These are phyloP conservation scores for Lathyrus sativus DNA, from an alignment of 306 rosid genomes.

Conservation along the genomic window DNA sequence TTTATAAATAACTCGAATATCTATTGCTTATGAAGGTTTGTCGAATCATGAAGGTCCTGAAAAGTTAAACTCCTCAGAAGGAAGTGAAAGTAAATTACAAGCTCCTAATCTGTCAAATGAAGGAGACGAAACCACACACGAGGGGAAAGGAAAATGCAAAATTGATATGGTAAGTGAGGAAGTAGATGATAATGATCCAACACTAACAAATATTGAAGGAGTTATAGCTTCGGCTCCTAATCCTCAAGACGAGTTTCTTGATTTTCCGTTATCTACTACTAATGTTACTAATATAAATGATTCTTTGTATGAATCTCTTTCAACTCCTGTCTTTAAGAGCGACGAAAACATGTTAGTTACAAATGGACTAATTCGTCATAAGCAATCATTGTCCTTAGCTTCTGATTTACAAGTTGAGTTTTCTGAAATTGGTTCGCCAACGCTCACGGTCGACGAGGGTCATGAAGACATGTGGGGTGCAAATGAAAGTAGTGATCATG, in stretches of 20 bases:
- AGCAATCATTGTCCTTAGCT: conserved; percentile 68
- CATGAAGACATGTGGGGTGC: conserved; percentile 62
- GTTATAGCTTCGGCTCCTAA: conserved; percentile 1
- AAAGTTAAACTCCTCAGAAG: conserved; percentile 38
- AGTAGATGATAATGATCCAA: conserved; percentile 16
- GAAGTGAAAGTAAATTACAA: conserved; percentile 31
- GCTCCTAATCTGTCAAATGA: conserved; percentile 31
- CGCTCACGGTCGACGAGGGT: conserved; percentile 51
- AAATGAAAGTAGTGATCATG: conserved; percentile 36
- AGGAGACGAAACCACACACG: conserved; percentile 32
- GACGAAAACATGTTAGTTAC: conserved; percentile 32
- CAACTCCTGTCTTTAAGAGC: conserved; percentile 42
- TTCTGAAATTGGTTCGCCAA: conserved; percentile 82
- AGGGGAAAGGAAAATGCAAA: conserved; percentile 23
- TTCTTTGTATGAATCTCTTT: conserved; percentile 50
- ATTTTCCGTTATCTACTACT: conserved; percentile 39
- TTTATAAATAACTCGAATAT: conserved; percentile 2
- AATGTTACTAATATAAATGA: conserved; percentile 43
- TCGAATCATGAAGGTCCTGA: conserved; percentile 52
- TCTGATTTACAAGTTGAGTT: conserved; percentile 93
- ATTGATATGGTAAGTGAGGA: conserved; percentile 26
- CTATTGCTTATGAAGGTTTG: conserved; percentile 47
- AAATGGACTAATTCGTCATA: conserved; percentile 39
- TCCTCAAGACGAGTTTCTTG: conserved; percentile 25
- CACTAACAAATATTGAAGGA: background rate